Evolutionary conservation across 1,284 basidiomycete genomes (phyloP), one percentile per base, ranked within the genome.

Genomic region (Sparassis latifolia): DNA sequence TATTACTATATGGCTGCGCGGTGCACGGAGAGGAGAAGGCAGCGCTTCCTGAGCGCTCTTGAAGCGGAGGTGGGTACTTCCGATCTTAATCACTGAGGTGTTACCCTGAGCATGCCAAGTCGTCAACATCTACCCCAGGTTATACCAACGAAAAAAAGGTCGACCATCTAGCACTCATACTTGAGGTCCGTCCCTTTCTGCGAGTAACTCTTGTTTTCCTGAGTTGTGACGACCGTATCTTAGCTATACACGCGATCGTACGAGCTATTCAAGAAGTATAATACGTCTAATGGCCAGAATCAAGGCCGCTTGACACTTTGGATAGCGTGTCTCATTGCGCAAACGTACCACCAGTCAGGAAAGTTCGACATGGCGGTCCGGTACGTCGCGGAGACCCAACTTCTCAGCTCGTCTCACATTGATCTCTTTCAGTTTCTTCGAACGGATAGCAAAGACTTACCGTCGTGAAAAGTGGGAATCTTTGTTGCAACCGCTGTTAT

Each of bases 241-340:
- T 44, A 93, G 89, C 76, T 97, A 1, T 93, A 92, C 61, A 94
- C 90, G 1, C 91, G 93, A 62, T 78, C 94, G 1, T 95, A 96
- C 64, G 88, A 94, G 57, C 66, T 92, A 7, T 92, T 96, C 73
- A 95, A 93, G 69, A 85, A 82, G 56, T 77, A 86, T 59, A 74
- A 71, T 38, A 67, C 77, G 42, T 64, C 64, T 50, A 76, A 57
- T 48, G 50, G 50, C 9, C 71, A 74, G 33, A 74, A 72, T 33
- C 82, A 87, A 54, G 81, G 82, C 2, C 80, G 92, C 3, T 70
- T 92, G 54, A 92, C 89, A 0, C 71, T 93, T 10, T 91, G 83
- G 75, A 86, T 97, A 42, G 92, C 92, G 2, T 87, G 82, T 66
- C 80, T 84, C 38, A 94, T 96, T 44, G 92, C 92, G 0, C 79